These are phyloP conservation scores for Hydnomerulius pinastri DNA, from an alignment of 768 basidiomycete genomes.

Conservation along the genomic window DNA sequence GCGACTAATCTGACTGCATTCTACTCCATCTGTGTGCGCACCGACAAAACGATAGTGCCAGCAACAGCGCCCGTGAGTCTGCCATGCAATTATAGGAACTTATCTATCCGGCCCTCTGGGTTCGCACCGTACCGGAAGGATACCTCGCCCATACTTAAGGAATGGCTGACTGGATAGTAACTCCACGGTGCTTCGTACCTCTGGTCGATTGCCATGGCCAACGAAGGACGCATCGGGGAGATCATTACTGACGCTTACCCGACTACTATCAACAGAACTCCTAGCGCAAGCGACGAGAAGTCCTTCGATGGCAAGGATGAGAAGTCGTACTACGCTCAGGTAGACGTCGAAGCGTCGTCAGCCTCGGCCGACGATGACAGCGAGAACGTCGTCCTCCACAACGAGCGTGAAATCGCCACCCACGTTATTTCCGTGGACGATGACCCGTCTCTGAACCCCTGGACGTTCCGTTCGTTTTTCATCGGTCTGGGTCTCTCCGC, in stretches of 20 bases:
- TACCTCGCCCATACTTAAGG: not conserved
- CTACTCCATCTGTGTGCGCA: not conserved
- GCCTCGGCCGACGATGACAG: constrained; percentile 4
- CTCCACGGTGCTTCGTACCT: not conserved
- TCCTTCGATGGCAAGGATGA: constrained; percentile 9
- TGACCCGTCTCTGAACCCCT: constrained; percentile 28
- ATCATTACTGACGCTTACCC: not conserved
- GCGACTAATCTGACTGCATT: not conserved
- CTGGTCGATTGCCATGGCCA: constrained; percentile 5
- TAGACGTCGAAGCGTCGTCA: constrained; percentile 33
- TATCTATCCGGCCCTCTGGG: not conserved
- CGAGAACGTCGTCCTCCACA: constrained; percentile 30
- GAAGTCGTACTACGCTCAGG: constrained; percentile 25
- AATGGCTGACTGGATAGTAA: constrained; percentile 3
- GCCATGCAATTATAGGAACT: not conserved
- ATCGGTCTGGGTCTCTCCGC: constrained; percentile 56
- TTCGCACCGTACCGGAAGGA: not conserved
- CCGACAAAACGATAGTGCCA: not conserved
- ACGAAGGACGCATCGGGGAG: not conserved
- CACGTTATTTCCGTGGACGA: constrained; percentile 45
- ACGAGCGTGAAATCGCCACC: constrained; percentile 49
- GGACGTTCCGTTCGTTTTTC: constrained; percentile 48
- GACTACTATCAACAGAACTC: not conserved
- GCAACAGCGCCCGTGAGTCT: not conserved
- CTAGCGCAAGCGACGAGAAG: constrained; percentile 19